phyloP scores from a whole-genome alignment of 1,284 basidiomycete genomes.

The Trametes polyzona region DNA sequence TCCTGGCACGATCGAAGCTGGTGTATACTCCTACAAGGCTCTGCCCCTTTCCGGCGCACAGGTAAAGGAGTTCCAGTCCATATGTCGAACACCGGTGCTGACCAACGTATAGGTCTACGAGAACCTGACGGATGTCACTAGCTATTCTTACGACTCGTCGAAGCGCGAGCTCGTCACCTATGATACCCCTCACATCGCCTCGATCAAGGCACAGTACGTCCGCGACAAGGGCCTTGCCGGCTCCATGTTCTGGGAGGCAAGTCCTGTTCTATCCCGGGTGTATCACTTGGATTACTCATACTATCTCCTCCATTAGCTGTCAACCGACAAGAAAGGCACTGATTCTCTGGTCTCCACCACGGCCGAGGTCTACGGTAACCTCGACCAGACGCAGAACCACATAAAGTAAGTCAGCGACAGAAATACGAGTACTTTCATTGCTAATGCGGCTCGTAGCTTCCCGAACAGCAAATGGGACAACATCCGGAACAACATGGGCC shows the following conservation, averaged over 20 bases:
- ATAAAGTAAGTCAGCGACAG: slow-evolving; percentile 57
- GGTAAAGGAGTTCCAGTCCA: slow-evolving; percentile 27
- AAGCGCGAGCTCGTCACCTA: slow-evolving; percentile 76
- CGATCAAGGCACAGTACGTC: slow-evolving; percentile 80
- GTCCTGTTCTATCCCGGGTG: slow-evolving; percentile 19
- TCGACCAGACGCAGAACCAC: slow-evolving; percentile 75
- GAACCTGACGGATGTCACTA: slow-evolving; percentile 75
- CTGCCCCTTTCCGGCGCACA: slow-evolving; percentile 65
- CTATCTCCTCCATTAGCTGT: slow-evolving; percentile 59
- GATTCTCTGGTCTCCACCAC: slow-evolving; percentile 60
- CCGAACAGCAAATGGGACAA: slow-evolving; percentile 74
- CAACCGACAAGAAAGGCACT: slow-evolving; percentile 62
- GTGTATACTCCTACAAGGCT: slow-evolving; percentile 76
- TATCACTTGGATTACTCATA: not conserved
- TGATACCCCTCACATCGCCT: slow-evolving; percentile 77
- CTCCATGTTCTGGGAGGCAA: slow-evolving; percentile 82
- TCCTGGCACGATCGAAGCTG: slow-evolving; percentile 70
- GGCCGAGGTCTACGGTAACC: slow-evolving; percentile 48
- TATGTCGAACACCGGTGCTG: not conserved
- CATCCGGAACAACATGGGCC: slow-evolving; percentile 63
- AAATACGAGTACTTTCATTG: not conserved
- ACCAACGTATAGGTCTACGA: slow-evolving; percentile 53
- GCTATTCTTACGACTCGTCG: slow-evolving; percentile 76
- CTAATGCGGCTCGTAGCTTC: slow-evolving; percentile 43
- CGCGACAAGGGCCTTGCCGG: slow-evolving; percentile 66